Evolutionary conservation across 495 filamentous ascomycete species (phyloP), one percentile per base, ranked within the genome.

Genomic region (Tirmania nivea): DNA sequence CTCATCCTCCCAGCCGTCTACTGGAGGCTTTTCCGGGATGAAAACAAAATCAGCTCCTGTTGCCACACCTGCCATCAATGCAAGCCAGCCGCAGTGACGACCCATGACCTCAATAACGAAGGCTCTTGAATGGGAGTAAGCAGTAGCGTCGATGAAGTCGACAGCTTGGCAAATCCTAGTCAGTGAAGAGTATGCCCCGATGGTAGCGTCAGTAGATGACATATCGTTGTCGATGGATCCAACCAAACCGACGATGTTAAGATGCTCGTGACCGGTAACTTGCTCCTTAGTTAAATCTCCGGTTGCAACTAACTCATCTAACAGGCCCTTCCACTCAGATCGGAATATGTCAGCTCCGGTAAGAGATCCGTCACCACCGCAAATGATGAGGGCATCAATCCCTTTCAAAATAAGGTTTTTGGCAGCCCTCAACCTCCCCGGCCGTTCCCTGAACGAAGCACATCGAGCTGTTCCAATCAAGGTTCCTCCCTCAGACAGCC

Each of bases 81-180:
- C 92, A 51, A 99, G 71, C 92, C 92, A 99, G 42, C 92, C 92
- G 62, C 92, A 99, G 69, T 96, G 89, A 54, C 92, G 77, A n/a
- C 92, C 92, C 92, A 99, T 99, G 49, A 96, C 92, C 66, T 96
- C 92, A 60, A 99, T 81, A 34, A 99, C 89, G 67, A 99, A 99
- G 39, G 92, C 92, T 59, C 92, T 73, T 54, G 94, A 93, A 69
- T 96, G 92, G n/a, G 86, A 94, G 37, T 79, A 85, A 8, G 92
- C 92, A 1, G 92, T 99, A 35, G 90, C 86, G 66, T 96, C 94
- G 57, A 99, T 94, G 66, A 83, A 85, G 68, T 99, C 92, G 21
- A 99, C 81, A 50, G 86, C 80, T 63, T 94, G 80, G 69, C 90
- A 96, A 58, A 99, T 90, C 52, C 89, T 77, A 6, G 79, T 78